phyloP scores from a whole-genome alignment of 179 eudicot genomes.

The Camellia oleifera region DNA sequence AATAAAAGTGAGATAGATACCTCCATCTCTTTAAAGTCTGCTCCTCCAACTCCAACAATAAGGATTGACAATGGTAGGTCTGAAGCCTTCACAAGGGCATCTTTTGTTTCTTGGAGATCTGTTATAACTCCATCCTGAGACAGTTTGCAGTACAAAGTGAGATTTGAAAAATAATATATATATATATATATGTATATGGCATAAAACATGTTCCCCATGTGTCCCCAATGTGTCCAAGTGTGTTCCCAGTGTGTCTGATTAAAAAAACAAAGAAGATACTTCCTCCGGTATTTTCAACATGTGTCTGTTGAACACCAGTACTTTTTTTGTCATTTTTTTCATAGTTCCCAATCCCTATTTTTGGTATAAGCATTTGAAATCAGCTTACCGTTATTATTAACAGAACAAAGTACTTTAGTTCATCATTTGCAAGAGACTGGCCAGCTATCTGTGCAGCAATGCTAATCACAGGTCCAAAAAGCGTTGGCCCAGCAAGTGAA shows the following conservation, averaged over 20 bases:
- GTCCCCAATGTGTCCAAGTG: no score
- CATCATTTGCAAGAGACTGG: conserved; percentile 57
- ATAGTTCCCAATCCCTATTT: background rate
- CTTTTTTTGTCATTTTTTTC: background rate
- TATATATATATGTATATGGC: no score
- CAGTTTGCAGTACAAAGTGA: conserved; percentile 1
- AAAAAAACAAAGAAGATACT: no score
- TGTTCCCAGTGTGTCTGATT: no score
- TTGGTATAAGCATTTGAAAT: background rate
- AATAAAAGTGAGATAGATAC: conserved; percentile 37
- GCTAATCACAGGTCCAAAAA: conserved; percentile 80
- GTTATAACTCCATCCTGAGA: conserved; percentile 97
- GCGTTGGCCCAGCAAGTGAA: conserved; percentile 97
- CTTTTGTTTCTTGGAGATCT: conserved; percentile 98
- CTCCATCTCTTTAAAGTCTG: conserved; percentile 98
- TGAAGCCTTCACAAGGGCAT: conserved; percentile 91
- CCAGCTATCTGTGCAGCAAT: conserved; percentile 82
- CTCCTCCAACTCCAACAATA: conserved; percentile 99
- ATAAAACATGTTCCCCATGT: no score
- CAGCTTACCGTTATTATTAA: conserved; percentile 81
- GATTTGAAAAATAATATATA: no score
- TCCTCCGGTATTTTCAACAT: no score
- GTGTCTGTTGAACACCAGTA: no score
- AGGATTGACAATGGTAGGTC: conserved; percentile 96
- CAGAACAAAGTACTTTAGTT: conserved; percentile 75